Conservation (phyloP, 805 yeast species). For the Middelhovenomyces tepae region DNA sequence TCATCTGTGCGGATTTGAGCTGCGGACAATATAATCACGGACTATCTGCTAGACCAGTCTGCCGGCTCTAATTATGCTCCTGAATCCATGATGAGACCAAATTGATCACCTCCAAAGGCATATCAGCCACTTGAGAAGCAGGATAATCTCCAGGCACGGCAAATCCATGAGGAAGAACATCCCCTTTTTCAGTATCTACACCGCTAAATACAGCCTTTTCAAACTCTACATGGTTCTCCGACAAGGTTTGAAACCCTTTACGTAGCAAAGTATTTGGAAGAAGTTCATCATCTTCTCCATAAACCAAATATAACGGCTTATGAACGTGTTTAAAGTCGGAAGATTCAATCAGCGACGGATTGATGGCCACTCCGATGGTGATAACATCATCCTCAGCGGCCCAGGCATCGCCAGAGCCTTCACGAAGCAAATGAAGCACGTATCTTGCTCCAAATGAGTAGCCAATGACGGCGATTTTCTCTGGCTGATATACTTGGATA, state of each 20-base stretch:
- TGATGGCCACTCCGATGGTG: conserved; percentile 21
- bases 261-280: conserved; percentile 18
- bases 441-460: conserved; percentile 28
- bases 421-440: conserved; percentile 23
- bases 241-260: conserved; percentile 13
- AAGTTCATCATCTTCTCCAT: conserved; percentile 20
- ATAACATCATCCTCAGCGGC: conserved; percentile 20
- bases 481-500: conserved; percentile 21
- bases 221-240: conserved; percentile 12
- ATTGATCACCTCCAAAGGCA: conserved; percentile 22
- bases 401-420: conserved; percentile 17
- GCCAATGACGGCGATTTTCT: conserved; percentile 23
- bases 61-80: conserved; percentile 7
- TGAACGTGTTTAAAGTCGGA: conserved; percentile 20
- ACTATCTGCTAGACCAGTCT: too few species aligned
- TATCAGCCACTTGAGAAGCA: conserved; percentile 24
- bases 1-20: too few species aligned
- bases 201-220: conserved; percentile 15
- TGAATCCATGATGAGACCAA: conserved; percentile 11
- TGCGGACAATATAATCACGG: too few species aligned
- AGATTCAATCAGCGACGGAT: conserved; percentile 23
- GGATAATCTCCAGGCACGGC: conserved; percentile 35
- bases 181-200: conserved; percentile 13
- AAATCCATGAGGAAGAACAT: conserved; percentile 35
- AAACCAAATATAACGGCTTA: conserved; percentile 23